A percentile compares a stretch with the other conserved stretches of the same genome.
These are phyloP conservation scores for Chytriomyces confervae DNA, from an alignment of 192 early-diverging fungal species.

Conservation along the genomic window DNA sequence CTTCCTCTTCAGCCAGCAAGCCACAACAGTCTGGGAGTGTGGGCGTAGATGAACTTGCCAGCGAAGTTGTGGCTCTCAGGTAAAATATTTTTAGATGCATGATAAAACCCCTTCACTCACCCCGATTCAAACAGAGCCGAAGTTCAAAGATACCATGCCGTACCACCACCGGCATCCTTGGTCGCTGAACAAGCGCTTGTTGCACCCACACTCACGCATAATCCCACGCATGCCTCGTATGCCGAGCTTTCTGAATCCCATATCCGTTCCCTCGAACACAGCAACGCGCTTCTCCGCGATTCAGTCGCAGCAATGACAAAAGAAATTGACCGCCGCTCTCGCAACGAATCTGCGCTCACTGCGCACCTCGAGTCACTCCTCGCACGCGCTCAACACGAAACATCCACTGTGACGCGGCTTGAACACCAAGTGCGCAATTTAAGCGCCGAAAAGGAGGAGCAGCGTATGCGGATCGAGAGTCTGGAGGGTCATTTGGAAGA, in stretches of 20 bases:
- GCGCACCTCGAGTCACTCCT: not conserved
- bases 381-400: not conserved
- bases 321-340: not conserved
- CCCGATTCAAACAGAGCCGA: too few relatives aligned
- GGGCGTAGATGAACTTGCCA: not conserved
- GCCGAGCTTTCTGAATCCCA: not conserved
- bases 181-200: too few relatives aligned
- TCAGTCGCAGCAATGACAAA: not conserved
- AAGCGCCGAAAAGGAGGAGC: not conserved
- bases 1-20: not conserved
- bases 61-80: not conserved
- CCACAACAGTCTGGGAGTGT: not conserved
- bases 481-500: not conserved
- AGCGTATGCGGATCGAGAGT: not conserved
- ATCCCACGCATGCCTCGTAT: constrained; percentile 3
- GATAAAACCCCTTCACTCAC: too few relatives aligned
- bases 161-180: too few relatives aligned
- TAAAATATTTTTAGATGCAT: not conserved
- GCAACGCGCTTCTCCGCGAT: not conserved
- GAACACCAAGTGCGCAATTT: not conserved
- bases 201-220: not conserved
- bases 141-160: too few relatives aligned
- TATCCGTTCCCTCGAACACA: constrained; percentile 1
- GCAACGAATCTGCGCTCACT: not conserved
- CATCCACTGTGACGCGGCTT: not conserved